Base-by-base conservation (phyloP, 202 grass and related monocot species). In the Musa balbisiana region DNA sequence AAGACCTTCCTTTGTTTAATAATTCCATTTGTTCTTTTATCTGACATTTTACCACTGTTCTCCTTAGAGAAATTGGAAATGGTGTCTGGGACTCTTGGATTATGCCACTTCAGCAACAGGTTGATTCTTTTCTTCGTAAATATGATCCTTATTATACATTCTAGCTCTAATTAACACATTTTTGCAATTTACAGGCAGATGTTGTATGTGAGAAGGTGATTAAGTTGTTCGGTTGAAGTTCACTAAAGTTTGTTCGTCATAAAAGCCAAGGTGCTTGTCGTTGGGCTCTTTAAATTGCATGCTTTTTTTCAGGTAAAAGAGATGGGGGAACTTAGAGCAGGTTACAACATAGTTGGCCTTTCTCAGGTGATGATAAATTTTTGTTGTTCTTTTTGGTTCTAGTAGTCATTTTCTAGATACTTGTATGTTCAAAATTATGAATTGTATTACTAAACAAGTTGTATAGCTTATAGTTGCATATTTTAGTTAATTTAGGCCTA, bases 121-220 rank as follows among this genome's bases (percentile, higher is more conserved):
- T 96, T 55, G 19, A 68, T 83, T 79, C 77, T 26, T 68, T 80
- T 24, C 20, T 24, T 24, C 0, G 33, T 64, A 64, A 75, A 23
- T 26, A 21, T 62, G 1, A 15, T 51, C 17, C 12, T 70, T 16
- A 15, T 51, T 59, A 62, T 21, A 70, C 69, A 78, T 24, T 89
- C 51, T 83, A 67, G 23, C 43, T 22, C 29, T 75, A 10, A 55
- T 27, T 79, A 71, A 12, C 21, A 24, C 3, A 24, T 23, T 15
- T 49, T 69, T 73, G 29, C 25, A 67, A 53, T 86, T 56, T 72
- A 17, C 83, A 92, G 87, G 90, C 92, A 70, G 78, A 90, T 80
- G 67, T 62, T 68, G 87, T 92, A 84, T 96, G 92, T 83, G 83
- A 89, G 71, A 91, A 96, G 92, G 92, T 96, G 82, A 84, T 70